A percentile compares a stretch with the other conserved stretches of the same genome.
Evolutionary conservation across 2,329 filamentous ascomycete genomes (phyloP).

Genomic region (Didymella keratinophila): DNA sequence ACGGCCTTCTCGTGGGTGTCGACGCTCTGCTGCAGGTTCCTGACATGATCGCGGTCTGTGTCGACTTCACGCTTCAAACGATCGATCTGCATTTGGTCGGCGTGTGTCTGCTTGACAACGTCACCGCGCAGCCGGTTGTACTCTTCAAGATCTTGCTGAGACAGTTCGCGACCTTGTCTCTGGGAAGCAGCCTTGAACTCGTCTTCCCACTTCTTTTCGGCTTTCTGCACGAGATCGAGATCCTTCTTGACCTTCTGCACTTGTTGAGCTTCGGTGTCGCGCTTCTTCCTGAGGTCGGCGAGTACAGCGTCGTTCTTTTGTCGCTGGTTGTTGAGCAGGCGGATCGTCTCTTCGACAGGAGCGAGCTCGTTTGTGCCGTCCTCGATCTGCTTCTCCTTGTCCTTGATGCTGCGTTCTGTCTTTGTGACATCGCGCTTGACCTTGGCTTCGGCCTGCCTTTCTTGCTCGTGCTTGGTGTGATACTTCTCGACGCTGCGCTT

Average conservation of each 20-base stretch:
- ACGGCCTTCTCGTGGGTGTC: conserved; percentile 78
- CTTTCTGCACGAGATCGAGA: conserved; percentile 84
- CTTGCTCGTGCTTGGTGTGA: conserved; percentile 79
- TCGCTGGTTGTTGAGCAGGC: conserved; percentile 74
- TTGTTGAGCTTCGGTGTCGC: conserved; percentile 71
- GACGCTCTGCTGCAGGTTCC: conserved; percentile 86
- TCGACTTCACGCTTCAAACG: conserved; percentile 88
- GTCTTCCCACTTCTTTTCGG: conserved; percentile 84
- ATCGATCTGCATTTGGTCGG: conserved; percentile 82
- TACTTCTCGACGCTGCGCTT: conserved; percentile 87
- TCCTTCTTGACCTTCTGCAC: conserved; percentile 82
- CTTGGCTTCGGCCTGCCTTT: conserved; percentile 81
- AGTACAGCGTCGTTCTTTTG: conserved; percentile 73
- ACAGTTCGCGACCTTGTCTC: conserved; percentile 86
- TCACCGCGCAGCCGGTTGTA: conserved; percentile 86
- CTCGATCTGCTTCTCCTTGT: conserved; percentile 86
- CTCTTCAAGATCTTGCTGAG: conserved; percentile 84
- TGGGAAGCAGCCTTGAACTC: conserved; percentile 86
- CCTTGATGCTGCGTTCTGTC: conserved; percentile 84
- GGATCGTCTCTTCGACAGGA: conserved; percentile 89
- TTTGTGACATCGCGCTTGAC: conserved; percentile 79
- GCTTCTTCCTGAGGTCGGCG: conserved; percentile 75
- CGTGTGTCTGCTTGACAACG: conserved; percentile 81
- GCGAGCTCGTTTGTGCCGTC: conserved; percentile 85
- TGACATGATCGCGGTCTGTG: conserved; percentile 89